Evolutionary conservation across 768 basidiomycete species (phyloP).

Genomic region (Scleroderma citrinum): DNA sequence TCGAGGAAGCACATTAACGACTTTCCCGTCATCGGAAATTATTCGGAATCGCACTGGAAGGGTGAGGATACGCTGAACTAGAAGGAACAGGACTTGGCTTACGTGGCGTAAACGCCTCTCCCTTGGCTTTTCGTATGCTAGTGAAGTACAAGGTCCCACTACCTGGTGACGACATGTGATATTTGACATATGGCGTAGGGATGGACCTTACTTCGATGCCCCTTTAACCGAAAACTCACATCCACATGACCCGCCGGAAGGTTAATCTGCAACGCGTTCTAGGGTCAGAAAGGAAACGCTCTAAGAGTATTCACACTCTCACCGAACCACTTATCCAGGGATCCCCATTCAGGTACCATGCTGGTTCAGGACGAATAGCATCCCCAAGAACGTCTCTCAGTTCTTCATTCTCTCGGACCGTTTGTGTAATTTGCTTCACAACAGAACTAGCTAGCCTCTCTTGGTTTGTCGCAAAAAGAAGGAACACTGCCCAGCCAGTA

Average conservation of each 20-base stretch:
- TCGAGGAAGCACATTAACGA: constrained; percentile 31
- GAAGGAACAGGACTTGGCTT: constrained; percentile 2
- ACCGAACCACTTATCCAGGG: constrained; percentile 67
- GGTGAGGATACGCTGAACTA: neutral
- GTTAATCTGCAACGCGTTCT: constrained; percentile 45
- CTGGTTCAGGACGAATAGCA: constrained; percentile 35
- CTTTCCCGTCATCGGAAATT: constrained; percentile 54
- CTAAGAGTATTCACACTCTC: constrained; percentile 18
- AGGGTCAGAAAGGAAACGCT: neutral
- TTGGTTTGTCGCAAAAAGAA: constrained; percentile 66
- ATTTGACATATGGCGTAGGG: neutral
- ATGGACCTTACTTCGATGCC: constrained; percentile 49
- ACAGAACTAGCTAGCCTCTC: constrained; percentile 75
- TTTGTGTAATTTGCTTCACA: constrained; percentile 57
- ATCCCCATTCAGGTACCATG: constrained; percentile 64
- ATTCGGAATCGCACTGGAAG: constrained; percentile 58
- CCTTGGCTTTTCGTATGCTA: constrained; percentile 73
- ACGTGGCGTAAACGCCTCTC: constrained; percentile 64
- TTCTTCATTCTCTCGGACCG: constrained; percentile 46
- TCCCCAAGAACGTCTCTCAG: constrained; percentile 56
- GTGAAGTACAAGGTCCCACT: constrained; percentile 80
- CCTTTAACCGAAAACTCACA: constrained; percentile 69
- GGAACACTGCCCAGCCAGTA: constrained; percentile 61
- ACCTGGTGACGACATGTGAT: constrained; percentile 31
- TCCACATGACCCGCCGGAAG: constrained; percentile 74